Base-by-base conservation (phyloP, 1,284 basidiomycete genomes). In the Fomitopsis betulina region DNA sequence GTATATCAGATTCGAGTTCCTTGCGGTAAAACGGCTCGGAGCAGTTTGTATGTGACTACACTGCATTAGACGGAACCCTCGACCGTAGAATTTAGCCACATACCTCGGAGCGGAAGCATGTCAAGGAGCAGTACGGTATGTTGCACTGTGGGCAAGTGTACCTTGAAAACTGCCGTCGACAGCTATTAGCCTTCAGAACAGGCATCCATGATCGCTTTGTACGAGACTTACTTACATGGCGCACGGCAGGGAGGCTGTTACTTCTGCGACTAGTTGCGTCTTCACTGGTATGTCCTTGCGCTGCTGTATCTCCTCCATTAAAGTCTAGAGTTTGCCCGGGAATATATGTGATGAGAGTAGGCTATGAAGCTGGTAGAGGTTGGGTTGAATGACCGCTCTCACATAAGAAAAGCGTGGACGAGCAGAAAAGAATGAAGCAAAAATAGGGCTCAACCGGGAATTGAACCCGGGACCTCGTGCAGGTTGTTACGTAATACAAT, bases 71-170 rank as follows among this genome's bases (percentile, higher is more conserved):
- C 15, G 12, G 45, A 5, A 15, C 12, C 21, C 27, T 53, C 27
- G 2, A 56, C 21, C 10, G 55, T 54, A 37, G 47, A 35, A 23
- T 54, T 37, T 40, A 33, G 52, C 39, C 12, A 70, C 80, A 58
- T 69, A 86, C 88, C 73, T 84, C 77, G 32, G 87, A 86, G 37
- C 86, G 84, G 72, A 91, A 94, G 70, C 91, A 94, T 13, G 76
- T 75, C 40, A 93, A 70, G 17, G 89, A 89, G 72, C 91, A 94
- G 65, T 93, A 93, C 0, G 81, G 81, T 15, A 89, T 73, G 67
- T 93, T 93, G 74, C 92, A 94, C 19, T 76, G 76, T 30, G 92
- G 87, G 63, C 91, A 94, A 0, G 84, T 87, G 70, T 94, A 94
- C 66, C 84, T 85, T 9, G 87, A 82, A 63, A 90, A 79, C 67